Evolutionary conservation across 2,329 filamentous ascomycete genomes (phyloP).

Genomic region (Diaporthe nobilis): DNA sequence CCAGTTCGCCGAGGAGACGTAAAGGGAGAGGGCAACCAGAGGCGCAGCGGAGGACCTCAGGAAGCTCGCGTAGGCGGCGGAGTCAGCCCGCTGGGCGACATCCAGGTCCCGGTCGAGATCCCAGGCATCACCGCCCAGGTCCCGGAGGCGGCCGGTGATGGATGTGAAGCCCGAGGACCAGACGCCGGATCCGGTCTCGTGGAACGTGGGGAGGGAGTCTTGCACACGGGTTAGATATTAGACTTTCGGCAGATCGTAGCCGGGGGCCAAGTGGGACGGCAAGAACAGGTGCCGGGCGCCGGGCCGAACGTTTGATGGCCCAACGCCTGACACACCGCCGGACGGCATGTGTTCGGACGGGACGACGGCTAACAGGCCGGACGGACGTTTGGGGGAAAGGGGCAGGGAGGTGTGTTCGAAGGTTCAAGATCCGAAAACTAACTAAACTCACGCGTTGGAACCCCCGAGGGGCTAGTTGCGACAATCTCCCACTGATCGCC

Average conservation of each 20-base stretch:
- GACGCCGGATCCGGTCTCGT: constrained; percentile 61
- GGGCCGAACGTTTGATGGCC: constrained; percentile 31
- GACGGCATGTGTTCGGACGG: constrained; percentile 30
- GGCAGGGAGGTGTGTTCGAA: constrained; percentile 25
- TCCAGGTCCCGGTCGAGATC: constrained; percentile 58
- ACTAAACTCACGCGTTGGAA: constrained; percentile 75
- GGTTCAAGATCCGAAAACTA: not conserved
- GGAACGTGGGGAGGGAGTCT: constrained; percentile 70
- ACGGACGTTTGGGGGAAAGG: constrained; percentile 43
- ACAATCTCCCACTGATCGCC: constrained; percentile 76
- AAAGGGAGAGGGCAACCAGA: constrained; percentile 88
- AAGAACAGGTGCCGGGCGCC: constrained; percentile 28
- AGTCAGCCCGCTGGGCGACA: constrained; percentile 60
- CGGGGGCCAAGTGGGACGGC: constrained; percentile 25
- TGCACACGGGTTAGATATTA: constrained; percentile 41
- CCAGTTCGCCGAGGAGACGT: constrained; percentile 93
- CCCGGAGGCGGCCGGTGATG: constrained; percentile 71
- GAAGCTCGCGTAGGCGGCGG: constrained; percentile 74
- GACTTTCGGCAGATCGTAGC: constrained; percentile 21
- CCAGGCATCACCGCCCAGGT: constrained; percentile 46
- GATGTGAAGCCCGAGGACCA: constrained; percentile 73
- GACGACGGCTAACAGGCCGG: constrained; percentile 44
- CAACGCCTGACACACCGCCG: constrained; percentile 25
- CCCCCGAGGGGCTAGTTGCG: constrained; percentile 78
- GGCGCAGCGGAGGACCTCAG: constrained; percentile 81